Conservation (phyloP, 495 filamentous ascomycete genomes). For the Xylaria venustula region DNA sequence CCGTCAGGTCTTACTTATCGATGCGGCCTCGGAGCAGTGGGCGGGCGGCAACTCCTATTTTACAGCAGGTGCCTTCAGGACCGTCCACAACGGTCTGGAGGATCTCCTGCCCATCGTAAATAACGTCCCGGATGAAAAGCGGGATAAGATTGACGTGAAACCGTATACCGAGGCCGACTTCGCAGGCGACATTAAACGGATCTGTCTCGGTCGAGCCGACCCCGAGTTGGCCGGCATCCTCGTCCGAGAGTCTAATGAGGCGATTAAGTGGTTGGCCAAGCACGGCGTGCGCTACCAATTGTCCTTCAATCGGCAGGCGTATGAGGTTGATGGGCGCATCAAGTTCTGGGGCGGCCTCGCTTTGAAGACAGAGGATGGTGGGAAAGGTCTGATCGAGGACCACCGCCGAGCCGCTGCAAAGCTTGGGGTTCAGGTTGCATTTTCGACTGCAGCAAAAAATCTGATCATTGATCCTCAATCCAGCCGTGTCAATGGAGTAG, state of each 20-base stretch:
- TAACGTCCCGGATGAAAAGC: no score
- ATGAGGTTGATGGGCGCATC: constrained; percentile 49
- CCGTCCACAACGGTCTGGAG: no score
- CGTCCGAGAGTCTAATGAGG: constrained; percentile 44
- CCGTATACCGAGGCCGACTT: constrained; percentile 29
- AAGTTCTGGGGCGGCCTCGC: constrained; percentile 64
- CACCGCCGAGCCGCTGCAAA: constrained; percentile 35
- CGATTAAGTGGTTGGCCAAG: constrained; percentile 54
- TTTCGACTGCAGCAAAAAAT: constrained; percentile 30
- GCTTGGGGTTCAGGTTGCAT: constrained; percentile 37
- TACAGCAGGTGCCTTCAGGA: no score
- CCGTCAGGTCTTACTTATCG: no score
- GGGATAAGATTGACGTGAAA: constrained; percentile 37
- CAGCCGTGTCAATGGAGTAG: constrained; percentile 37
- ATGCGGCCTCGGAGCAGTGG: no score
- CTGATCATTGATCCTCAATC: constrained; percentile 38
- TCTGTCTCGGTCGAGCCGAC: constrained; percentile 39
- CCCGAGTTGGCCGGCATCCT: constrained; percentile 41
- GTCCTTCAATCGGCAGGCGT: constrained; percentile 62
- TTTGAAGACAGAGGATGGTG: constrained; percentile 38
- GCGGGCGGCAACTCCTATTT: no score
- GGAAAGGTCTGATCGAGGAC: constrained; percentile 54
- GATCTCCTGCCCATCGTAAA: no score
- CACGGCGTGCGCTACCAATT: constrained; percentile 56
- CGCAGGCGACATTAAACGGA: constrained; percentile 14